Base-by-base conservation (phyloP, 1,284 basidiomycete genomes). In the Heliocybe sulcata region DNA sequence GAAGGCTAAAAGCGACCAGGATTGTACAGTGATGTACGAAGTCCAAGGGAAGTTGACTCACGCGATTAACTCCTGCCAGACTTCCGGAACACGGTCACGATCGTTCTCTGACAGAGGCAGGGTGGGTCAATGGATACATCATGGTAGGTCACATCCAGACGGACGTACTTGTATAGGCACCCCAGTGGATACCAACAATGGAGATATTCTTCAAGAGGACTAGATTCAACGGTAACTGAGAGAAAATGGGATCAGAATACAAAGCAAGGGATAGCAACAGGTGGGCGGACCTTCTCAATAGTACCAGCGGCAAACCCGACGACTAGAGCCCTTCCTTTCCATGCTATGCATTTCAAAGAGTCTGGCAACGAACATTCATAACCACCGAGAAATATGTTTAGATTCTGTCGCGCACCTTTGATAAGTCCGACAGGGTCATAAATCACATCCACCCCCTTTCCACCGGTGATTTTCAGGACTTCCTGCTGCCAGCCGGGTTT, bases 271-370 rank as follows among this genome's bases (percentile, higher is more conserved):
- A 29, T 10, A 42, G 33, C 16, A 12, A 6, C 23, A 19, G 8
- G 35, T 3, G 2, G 9, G 56, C 69, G 22, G 52, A 92, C 90
- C 72, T 94, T 94, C 68, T 98, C 95, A 59, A 98, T 97, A 8
- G 74, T 70, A 10, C 94, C 92, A 10, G 83, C 87, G 6, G 91
- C 93, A 70, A 97, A 95, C 16, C 96, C 96, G 54, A 99, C 87
- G 25, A 98, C 90, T 20, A 98, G 66, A 2, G 92, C 85, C 12
- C 96, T 81, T 1, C 94, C 93, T 69, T 96, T 96, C 87, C 94
- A 98, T 1, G 90, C 91, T 56, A 96, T 92, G 67, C 92, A 95
- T 69, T 96, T 96, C 57, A 97, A 67, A 27, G 81, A 83, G 64
- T 91, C 89, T 87, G 53, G 16, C 47, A 27, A 3, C 12, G 38